Percentiles rank a stretch among this genome's conserved stretches.
Evolutionary conservation across 371 early-diverging fungal genomes (phyloP).

Genomic region (Zychaea mexicana): DNA sequence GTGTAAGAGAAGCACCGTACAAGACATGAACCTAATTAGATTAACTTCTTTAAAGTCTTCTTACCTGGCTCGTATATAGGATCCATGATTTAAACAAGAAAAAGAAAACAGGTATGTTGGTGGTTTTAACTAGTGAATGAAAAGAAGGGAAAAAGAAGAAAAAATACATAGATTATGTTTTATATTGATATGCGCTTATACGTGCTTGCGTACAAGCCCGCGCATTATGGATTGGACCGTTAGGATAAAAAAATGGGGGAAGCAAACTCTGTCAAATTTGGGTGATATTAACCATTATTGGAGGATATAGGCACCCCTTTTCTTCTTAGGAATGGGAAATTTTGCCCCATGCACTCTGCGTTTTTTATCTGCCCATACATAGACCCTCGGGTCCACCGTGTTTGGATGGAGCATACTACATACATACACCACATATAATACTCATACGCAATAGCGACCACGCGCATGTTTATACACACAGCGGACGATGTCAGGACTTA

Average conservation of each 20-base stretch:
- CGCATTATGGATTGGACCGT: constrained; percentile 9
- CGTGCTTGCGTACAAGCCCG: too few relatives aligned
- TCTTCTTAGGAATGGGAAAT: constrained; percentile 4
- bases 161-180: background rate
- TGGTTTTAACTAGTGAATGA: background rate
- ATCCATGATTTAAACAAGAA: constrained; percentile 3
- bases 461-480: background rate
- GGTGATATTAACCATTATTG: constrained; percentile 11
- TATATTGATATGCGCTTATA: too few relatives aligned
- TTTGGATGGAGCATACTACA: background rate
- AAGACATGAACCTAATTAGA: too few relatives aligned
- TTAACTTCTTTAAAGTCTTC: too few relatives aligned
- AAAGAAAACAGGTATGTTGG: too few relatives aligned
- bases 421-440: background rate
- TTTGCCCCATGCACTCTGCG: background rate
- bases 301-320: background rate
- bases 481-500: background rate
- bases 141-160: background rate
- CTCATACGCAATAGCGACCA: background rate
- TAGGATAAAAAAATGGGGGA: constrained; percentile 1
- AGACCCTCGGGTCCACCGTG: background rate
- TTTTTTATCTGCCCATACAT: background rate
- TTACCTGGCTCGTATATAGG: constrained; percentile 18
- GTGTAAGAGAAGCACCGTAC: background rate
- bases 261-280: constrained; percentile 3